These are phyloP conservation scores for Curvularia hawaiiensis DNA, from an alignment of 2,329 filamentous ascomycete genomes.

Conservation along the genomic window DNA sequence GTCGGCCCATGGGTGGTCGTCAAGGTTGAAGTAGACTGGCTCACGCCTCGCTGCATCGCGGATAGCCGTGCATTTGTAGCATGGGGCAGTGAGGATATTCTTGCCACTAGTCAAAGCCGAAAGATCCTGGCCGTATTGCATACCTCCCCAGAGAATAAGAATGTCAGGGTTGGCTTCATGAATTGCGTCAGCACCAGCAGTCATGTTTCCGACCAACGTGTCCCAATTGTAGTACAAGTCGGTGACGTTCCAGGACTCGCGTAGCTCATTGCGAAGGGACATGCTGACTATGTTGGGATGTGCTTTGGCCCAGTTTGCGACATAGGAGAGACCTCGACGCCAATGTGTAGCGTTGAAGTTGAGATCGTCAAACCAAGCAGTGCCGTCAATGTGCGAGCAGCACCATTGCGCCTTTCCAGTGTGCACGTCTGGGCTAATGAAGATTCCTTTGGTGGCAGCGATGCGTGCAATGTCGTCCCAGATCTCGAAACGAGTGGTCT, in stretches of 20 bases:
- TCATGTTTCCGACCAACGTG: constrained; percentile 50
- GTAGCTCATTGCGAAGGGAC: constrained; percentile 64
- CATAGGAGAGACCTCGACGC: constrained; percentile 58
- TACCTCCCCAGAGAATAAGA: constrained; percentile 61
- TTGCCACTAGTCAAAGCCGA: constrained; percentile 46
- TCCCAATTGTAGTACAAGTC: constrained; percentile 40
- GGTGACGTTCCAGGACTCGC: constrained; percentile 38
- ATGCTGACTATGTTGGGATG: constrained; percentile 61
- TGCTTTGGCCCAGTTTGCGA: constrained; percentile 57
- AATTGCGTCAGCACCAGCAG: constrained; percentile 55
- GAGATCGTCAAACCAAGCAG: constrained; percentile 61
- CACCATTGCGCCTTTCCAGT: constrained; percentile 42
- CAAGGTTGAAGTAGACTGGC: constrained; percentile 55
- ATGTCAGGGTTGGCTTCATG: constrained; percentile 59
- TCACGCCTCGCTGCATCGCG: constrained; percentile 52
- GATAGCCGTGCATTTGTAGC: constrained; percentile 49
- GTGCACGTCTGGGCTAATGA: constrained; percentile 42
- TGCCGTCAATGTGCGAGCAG: constrained; percentile 55
- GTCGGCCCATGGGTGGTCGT: constrained; percentile 54
- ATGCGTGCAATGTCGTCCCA: constrained; percentile 38
- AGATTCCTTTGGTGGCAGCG: constrained; percentile 37
- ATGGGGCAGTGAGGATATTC: constrained; percentile 46
- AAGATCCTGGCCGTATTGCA: constrained; percentile 61
- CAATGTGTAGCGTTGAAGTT: constrained; percentile 62
- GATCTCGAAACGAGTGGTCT: constrained; percentile 49